These are phyloP conservation scores for Pilaira anomala DNA, from an alignment of 192 early-diverging fungal genomes.

Conservation along the genomic window DNA sequence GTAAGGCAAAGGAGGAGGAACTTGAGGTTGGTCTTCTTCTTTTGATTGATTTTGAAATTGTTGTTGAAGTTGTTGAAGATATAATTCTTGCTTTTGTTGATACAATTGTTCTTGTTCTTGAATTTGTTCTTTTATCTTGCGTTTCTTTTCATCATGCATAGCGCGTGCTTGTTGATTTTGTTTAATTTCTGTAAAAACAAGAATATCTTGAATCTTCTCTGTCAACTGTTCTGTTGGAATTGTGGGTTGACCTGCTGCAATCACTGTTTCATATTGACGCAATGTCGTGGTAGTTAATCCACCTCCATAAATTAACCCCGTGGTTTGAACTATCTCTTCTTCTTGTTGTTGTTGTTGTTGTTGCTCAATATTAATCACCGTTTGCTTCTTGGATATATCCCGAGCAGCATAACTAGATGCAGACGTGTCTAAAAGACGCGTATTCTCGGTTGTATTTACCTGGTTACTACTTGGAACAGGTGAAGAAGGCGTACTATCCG, in stretches of 20 bases:
- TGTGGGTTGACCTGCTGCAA: not conserved
- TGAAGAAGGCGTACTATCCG: constrained; percentile 1
- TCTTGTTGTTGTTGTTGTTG: not conserved
- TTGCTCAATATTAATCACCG: not conserved
- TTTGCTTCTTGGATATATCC: not conserved
- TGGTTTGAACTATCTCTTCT: not conserved
- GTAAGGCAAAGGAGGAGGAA: too few relatives aligned
- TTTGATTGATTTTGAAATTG: not conserved
- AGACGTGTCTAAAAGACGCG: not conserved
- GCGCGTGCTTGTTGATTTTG: not conserved
- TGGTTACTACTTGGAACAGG: not conserved
- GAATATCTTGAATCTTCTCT: constrained; percentile 20
- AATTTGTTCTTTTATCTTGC: not conserved
- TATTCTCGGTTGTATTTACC: not conserved
- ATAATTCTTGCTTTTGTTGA: too few relatives aligned
- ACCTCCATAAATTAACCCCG: not conserved
- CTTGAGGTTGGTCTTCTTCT: not conserved
- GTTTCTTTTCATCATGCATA: not conserved
- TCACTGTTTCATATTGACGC: not conserved
- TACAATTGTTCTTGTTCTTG: not conserved
- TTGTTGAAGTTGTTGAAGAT: too few relatives aligned
- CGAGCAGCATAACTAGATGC: not conserved
- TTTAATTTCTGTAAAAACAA: constrained; percentile 18
- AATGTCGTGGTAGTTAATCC: too few relatives aligned
- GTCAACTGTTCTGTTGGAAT: constrained; percentile 11